These are phyloP conservation scores for Xylariales sp. DNA, from an alignment of 2,329 filamentous ascomycete genomes.

Conservation along the genomic window DNA sequence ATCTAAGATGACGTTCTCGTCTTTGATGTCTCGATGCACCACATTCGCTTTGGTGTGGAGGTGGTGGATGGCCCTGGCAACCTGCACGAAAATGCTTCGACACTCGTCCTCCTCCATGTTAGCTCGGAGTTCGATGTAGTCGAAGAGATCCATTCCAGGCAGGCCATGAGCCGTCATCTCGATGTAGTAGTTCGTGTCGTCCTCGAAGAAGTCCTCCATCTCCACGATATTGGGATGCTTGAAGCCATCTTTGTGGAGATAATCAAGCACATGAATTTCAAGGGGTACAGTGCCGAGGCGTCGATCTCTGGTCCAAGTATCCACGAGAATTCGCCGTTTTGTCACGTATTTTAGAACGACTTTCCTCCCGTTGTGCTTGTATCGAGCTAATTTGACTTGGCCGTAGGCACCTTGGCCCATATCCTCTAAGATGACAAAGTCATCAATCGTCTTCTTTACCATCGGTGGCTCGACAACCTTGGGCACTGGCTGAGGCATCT, in stretches of 20 bases:
- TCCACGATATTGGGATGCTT: conserved; percentile 67
- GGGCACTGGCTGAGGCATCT: conserved; percentile 25
- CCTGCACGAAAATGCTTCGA: conserved; percentile 91
- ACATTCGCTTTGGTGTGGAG: conserved; percentile 86
- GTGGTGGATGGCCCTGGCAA: conserved; percentile 84
- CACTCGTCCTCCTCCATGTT: conserved; percentile 97
- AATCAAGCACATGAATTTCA: conserved; percentile 96
- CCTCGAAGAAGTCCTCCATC: conserved; percentile 71
- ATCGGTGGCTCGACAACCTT: conserved; percentile 30
- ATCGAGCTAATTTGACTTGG: conserved; percentile 89
- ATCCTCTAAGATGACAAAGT: conserved; percentile 91
- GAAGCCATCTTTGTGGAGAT: conserved; percentile 69
- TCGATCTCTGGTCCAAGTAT: conserved; percentile 96
- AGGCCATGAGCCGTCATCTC: conserved; percentile 95
- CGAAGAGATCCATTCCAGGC: conserved; percentile 96
- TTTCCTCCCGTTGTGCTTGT: conserved; percentile 75
- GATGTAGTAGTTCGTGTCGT: conserved; percentile 94
- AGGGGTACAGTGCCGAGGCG: conserved; percentile 89
- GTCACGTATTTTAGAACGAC: conserved; percentile 97
- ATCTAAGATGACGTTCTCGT: conserved; percentile 95
- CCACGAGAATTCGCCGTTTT: conserved; percentile 91
- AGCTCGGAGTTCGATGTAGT: conserved; percentile 93
- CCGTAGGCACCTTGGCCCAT: conserved; percentile 99
- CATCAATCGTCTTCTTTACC: conserved; percentile 77
- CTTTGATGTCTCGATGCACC: conserved; percentile 97